Evolutionary conservation across 805 yeast species (phyloP), one percentile per base, ranked within the genome.

Genomic region (Sugiyamaella marilandica): DNA sequence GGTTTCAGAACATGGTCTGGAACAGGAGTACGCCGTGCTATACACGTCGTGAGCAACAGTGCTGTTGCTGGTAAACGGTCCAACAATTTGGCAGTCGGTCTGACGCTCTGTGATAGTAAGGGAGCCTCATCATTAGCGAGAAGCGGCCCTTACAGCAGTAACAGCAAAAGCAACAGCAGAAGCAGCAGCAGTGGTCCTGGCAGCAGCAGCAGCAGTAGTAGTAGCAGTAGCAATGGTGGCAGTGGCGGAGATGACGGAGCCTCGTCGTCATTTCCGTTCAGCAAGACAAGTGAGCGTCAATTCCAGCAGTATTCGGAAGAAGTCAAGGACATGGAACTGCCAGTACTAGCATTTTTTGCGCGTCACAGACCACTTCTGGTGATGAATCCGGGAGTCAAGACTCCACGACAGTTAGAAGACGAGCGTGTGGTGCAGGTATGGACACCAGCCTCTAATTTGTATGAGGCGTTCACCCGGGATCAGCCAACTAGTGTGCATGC

Each of bases 311-410:
- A 52, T 51, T 37, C 56, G 11, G 49, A 51, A 31, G 51, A 56
- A 45, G 33, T 55, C 19, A 51, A 41, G n/a, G 50, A 53, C 31
- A 52, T 47, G 29, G 55, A 57, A 8, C 59, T 65, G 18, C 63
- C 67, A 24, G 56, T 61, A 19, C 75, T 73, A 41, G 74, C 77
- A 2, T 62, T 76, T 36, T 73, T 74, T 58, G 76, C 79, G 10
- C 77, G 78, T 11, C 74, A 74, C 57, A 68, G 74, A 34, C 80
- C 80, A 1, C 60, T 76, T 36, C 71, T 73, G 52, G 59, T 75
- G 55, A 74, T 76, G 10, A 69, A 73, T 51, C 65, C 68, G 10
- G 49, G 34, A 32, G 53, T 46, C 29, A 39, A 34, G n/a, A 26
- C 41, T 32, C 41, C 43, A 16, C 52, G 36, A 9, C 56, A 49